Percentiles rank a stretch among this genome's conserved stretches.
Conservation (phyloP, 305 asterid species). For the Fraxinus nigra region DNA sequence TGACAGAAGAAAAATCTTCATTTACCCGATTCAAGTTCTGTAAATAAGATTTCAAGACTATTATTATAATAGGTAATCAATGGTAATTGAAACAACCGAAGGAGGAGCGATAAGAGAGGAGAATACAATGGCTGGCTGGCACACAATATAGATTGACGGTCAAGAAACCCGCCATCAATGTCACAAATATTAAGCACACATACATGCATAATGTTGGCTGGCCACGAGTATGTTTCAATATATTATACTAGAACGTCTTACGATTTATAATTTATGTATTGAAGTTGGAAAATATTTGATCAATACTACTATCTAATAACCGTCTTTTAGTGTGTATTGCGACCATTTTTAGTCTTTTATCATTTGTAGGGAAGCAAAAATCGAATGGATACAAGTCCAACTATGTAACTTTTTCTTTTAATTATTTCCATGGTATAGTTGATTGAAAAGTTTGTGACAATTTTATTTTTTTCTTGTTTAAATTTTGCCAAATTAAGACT, state of each 20-base stretch:
- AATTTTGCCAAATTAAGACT: not conserved
- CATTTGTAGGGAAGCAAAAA: not conserved
- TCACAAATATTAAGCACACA: not conserved
- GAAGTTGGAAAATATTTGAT: not conserved
- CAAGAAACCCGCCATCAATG: not conserved
- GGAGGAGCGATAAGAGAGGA: slow-evolving; percentile 38
- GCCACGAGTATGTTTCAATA: not conserved
- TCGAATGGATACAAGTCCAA: not conserved
- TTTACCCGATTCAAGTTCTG: slow-evolving; percentile 20
- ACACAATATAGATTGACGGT: not conserved
- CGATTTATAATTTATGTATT: not conserved
- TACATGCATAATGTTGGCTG: not conserved
- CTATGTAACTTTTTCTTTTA: not conserved
- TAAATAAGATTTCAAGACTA: slow-evolving; percentile 16
- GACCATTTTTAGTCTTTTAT: not conserved
- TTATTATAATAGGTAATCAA: slow-evolving; percentile 23
- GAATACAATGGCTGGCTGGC: slow-evolving; percentile 5
- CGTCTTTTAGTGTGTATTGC: not conserved
- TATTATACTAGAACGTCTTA: not conserved
- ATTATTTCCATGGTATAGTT: not conserved
- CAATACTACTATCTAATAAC: not conserved
- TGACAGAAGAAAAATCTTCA: slow-evolving; percentile 48
- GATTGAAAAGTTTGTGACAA: not conserved
- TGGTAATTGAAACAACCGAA: slow-evolving; percentile 23
- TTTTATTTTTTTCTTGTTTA: not conserved